Base-by-base conservation (phyloP, 2,329 filamentous ascomycete species). In the Fusarium beomiforme region DNA sequence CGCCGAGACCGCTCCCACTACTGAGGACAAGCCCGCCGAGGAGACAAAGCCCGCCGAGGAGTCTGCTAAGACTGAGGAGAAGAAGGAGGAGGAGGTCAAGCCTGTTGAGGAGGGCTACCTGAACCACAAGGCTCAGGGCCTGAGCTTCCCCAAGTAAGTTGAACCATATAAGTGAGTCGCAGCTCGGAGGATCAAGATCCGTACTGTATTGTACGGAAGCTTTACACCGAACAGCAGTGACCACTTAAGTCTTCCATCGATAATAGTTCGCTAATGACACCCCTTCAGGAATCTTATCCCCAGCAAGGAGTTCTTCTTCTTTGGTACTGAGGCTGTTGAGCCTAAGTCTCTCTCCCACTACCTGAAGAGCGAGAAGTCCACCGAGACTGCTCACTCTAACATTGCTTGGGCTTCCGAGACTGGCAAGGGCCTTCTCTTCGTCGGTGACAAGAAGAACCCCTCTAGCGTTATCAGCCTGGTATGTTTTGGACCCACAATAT, bases 291-390 rank as follows among this genome's bases (percentile, higher is more conserved):
- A 94, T 82, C 89, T 98, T 79, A 90, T 93, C 77, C 95, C 94
- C 85, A 90, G 91, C 82, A 98, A 98, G 90, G 94, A 94, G 81
- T 93, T 93, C 85, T 98, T 98, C 86, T 95, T 91, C 89, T 93
- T 95, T 84, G 89, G 90, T 75, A 85, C 89, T 53, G 92, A 94
- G 60, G 84, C 92, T 53, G 82, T 97, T 66, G 89, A 94, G 78
- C 84, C 89, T 76, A 92, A 95, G 83, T 87, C 91, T 79, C 88
- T 98, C 62, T 83, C 87, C 75, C 84, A 87, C 76, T 98, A 95
- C 86, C 87, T 97, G 76, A 93, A 94, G 84, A 91, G 90, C 78
- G 94, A 97, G 89, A 98, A 98, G 91, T 87, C 91, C 61, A 87
- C 91, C 58, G 87, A 88, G 69, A 82, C 91, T 73, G 91, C 92